Evolutionary conservation across 805 yeast species (phyloP), one percentile per base, ranked within the genome.

Genomic region (Kazachstania bromeliacearum): DNA sequence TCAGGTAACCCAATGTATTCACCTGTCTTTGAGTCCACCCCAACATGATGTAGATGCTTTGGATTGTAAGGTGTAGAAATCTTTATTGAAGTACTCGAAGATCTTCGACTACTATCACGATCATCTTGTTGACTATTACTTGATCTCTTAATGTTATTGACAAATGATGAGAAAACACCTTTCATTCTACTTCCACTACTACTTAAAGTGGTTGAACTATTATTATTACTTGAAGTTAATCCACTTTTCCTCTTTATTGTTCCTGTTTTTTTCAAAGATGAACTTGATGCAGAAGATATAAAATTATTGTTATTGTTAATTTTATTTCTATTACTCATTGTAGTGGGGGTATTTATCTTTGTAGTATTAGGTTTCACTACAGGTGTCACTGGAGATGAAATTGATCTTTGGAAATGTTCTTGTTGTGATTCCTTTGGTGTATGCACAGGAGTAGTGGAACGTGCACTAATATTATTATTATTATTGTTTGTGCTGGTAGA

Each of bases 1-100:
- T 75, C 79, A 0, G 98, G 98, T 29, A 92, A 65, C 2, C 96
- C 97, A 1, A 92, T 85, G 56, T 81, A 89, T 30, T 83, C 81
- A 9, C 96, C 96, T 15, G 85, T 73, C 43, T 72, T 74, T 4
- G 77, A 70, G 57, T 89, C 96, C 34, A 84, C 79, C 17, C 95
- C 96, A 7, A 92, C 97, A 52, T 92, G 97, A 13, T 92, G 85
- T 24, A 85, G 80, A 53, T 88, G 95, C 52, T 84, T 79, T 13
- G 92, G 81, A 51, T 85, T 85, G 57, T 80, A 85, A 0, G 98
- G 98, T 0, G 85, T 79, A n/a, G 95, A 83, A 34, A 89, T 92
- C 46, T 76, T 6, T 56, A 34, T 17, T 6, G 42, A 34, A 9
- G 33, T 31, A 13, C 40, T 44, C 7, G 53, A 37, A 13, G 45